Conservation (phyloP, 371 early-diverging fungal species). For the Syncephalastrum sp. region DNA sequence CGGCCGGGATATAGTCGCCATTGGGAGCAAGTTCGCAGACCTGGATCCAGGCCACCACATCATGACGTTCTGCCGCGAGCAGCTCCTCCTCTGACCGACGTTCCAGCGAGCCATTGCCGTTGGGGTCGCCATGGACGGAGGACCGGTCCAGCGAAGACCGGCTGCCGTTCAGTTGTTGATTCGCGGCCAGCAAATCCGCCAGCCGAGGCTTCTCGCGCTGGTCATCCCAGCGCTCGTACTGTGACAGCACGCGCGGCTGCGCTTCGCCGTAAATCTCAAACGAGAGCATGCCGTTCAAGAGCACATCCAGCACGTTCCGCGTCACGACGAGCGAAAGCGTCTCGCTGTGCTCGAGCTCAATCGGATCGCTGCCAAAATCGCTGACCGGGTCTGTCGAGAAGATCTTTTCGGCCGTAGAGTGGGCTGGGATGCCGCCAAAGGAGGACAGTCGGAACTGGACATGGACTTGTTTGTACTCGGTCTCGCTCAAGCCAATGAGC, state of each 20-base stretch:
- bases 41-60: constrained; percentile 69
- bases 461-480: constrained; percentile 70
- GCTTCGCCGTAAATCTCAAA: constrained; percentile 70
- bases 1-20: constrained; percentile 75
- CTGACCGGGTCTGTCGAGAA: constrained; percentile 62
- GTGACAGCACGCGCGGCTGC: constrained; percentile 36
- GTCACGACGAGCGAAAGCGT: constrained; percentile 56
- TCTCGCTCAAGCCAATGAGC: constrained; percentile 65
- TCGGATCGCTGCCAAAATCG: constrained; percentile 45
- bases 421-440: constrained; percentile 48
- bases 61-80: constrained; percentile 62
- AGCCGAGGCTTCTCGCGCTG: constrained; percentile 24
- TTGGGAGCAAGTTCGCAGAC: constrained; percentile 66
- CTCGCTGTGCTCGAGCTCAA: constrained; percentile 64
- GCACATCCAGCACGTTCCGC: constrained; percentile 39
- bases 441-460: constrained; percentile 74
- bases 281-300: constrained; percentile 41
- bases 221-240: constrained; percentile 35
- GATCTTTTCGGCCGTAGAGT: constrained; percentile 44
- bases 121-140: constrained; percentile 6
- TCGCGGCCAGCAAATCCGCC: constrained; percentile 13
- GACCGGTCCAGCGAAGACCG: constrained; percentile 2
- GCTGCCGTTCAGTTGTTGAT: constrained; percentile 6
- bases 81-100: constrained; percentile 67
- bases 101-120: constrained; percentile 26